These are phyloP conservation scores for Leccinum olivaceopallidum DNA, from an alignment of 768 basidiomycete species.

Conservation along the genomic window DNA sequence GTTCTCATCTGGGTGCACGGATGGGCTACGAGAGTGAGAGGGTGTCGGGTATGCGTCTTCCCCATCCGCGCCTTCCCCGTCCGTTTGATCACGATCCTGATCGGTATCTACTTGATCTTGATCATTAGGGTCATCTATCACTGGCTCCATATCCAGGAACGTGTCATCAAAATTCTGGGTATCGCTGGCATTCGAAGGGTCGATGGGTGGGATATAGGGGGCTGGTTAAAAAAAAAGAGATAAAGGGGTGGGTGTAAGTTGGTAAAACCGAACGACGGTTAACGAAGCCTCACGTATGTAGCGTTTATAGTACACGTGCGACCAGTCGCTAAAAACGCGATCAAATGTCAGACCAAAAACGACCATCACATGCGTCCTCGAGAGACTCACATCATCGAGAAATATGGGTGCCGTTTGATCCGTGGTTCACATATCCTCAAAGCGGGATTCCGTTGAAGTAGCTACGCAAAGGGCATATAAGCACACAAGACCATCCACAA, in stretches of 20 bases:
- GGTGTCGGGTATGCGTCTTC: constrained; percentile 79
- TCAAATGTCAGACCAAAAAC: constrained; percentile 17
- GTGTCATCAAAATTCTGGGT: constrained; percentile 98
- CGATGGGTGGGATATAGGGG: constrained; percentile 91
- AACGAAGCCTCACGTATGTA: constrained; percentile 72
- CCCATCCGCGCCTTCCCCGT: constrained; percentile 70
- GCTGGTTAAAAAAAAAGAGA: constrained; percentile 43
- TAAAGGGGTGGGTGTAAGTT: constrained; percentile 17
- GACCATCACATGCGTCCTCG: constrained; percentile 4
- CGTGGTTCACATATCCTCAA: constrained; percentile 90
- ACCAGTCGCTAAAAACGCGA: constrained; percentile 70
- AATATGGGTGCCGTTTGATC: constrained; percentile 93
- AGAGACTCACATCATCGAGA: constrained; percentile 82
- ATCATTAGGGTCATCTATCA: constrained; percentile 76
- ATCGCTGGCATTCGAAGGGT: constrained; percentile 90
- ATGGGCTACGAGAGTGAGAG: constrained; percentile 77
- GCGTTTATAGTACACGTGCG: constrained; percentile 91
- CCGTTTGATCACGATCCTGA: constrained; percentile 65
- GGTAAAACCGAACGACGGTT: constrained; percentile 4
- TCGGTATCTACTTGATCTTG: constrained; percentile 66
- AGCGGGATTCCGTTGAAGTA: constrained; percentile 90
- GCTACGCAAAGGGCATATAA: constrained; percentile 42
- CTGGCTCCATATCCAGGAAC: constrained; percentile 94
- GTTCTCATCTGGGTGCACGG: constrained; percentile 52
- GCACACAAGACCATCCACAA: not conserved